A percentile compares a stretch with the other conserved stretches of the same genome.
Evolutionary conservation across 2,329 filamentous ascomycete genomes (phyloP).

Genomic region (Trichoderma guizhouense): DNA sequence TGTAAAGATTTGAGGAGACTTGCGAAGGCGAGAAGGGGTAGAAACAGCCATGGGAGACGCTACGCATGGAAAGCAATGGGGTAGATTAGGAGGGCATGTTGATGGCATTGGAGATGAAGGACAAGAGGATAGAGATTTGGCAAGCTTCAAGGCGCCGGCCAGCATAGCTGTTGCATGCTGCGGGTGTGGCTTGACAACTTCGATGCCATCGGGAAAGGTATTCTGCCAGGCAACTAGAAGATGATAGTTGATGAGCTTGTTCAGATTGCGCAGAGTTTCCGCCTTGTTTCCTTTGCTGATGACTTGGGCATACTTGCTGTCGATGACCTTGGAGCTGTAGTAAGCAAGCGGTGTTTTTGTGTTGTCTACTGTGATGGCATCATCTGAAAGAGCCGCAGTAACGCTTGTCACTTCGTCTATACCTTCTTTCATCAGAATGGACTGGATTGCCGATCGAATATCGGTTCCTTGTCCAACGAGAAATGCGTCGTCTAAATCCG

Average conservation of each 20-base stretch:
- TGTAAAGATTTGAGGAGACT: constrained; percentile 69
- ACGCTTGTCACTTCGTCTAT: constrained; percentile 59
- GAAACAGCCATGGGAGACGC: constrained; percentile 62
- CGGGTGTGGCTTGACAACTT: constrained; percentile 75
- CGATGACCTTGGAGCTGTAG: constrained; percentile 65
- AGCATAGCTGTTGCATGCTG: constrained; percentile 72
- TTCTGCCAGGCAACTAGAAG: constrained; percentile 84
- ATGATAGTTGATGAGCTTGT: constrained; percentile 76
- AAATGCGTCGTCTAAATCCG: constrained; percentile 66
- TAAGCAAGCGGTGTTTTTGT: constrained; percentile 68
- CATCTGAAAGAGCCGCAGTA: constrained; percentile 56
- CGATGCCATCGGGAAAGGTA: constrained; percentile 70
- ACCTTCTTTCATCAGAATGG: constrained; percentile 54
- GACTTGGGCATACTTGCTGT: constrained; percentile 64
- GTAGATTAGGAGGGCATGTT: constrained; percentile 79
- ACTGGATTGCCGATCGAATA: constrained; percentile 61
- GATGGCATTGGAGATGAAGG: constrained; percentile 67
- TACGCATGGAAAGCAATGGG: constrained; percentile 68
- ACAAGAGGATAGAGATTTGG: constrained; percentile 72
- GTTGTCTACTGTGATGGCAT: constrained; percentile 63
- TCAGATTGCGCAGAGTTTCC: constrained; percentile 63
- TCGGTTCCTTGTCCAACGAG: constrained; percentile 67
- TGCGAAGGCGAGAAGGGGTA: constrained; percentile 66
- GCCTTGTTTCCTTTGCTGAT: constrained; percentile 50
- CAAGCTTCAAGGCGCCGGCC: constrained; percentile 67